Evolutionary conservation across 2,329 filamentous ascomycete genomes (phyloP), one percentile per base, ranked within the genome.

Genomic region (Cadophora malorum): DNA sequence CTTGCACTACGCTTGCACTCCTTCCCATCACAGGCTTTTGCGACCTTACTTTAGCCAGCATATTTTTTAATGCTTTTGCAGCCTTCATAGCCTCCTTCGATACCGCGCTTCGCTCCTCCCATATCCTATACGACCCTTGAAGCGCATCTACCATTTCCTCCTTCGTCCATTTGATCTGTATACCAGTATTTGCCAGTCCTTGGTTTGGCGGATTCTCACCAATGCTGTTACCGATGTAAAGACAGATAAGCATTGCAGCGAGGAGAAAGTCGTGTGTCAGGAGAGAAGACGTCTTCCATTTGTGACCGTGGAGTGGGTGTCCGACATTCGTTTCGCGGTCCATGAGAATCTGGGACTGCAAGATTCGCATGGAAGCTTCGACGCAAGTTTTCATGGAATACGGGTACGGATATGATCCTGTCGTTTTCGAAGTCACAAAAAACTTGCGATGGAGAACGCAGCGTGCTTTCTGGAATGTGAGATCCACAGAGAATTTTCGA

Each of bases 311-410:
- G 3, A 73, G 47, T 5, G 61, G 23, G 50, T 62, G 56, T 10
- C 64, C 70, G 1, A 56, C 55, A 9, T 49, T 9, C n/a, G 64
- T 70, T 63, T 75, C 64, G 10, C 52, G 28, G 10, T 70, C 45
- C 33, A 75, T 65, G 3, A 67, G 60, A 12, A 64, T 64, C 47
- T 88, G 86, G 67, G 82, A 82, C 2, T 80, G 75, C 1, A 88
- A 78, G 52, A 88, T 77, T 4, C 77, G 76, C 58, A 85, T 74
- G 3, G 84, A 84, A 16, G 81, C 82, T 52, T 86, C 80, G 8
- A 88, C 77, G 68, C 85, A 88, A 28, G 81, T 79, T 59, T 81
- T 81, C 19, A 85, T 81, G 12, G 86, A 87, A 70, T 87, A 71
- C n/a, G 64, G 64, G 70, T 87, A 71, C 21, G 64, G 64, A 28